Evolutionary conservation across 1,284 basidiomycete genomes (phyloP).

Genomic region (Ustilago sp.): DNA sequence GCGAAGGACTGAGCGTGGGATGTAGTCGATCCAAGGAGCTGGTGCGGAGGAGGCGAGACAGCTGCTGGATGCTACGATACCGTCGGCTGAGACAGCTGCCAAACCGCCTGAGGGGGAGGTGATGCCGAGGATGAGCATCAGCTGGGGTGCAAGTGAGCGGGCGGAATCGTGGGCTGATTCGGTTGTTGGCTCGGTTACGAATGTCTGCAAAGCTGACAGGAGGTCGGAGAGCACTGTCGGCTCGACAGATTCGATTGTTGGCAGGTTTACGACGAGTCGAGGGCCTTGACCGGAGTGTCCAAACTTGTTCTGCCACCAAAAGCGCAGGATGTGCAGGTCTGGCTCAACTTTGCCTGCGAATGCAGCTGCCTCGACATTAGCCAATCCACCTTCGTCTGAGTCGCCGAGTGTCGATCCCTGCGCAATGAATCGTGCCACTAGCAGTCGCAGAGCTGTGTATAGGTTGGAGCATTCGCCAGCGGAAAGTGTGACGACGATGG

Average conservation of each 20-base stretch:
- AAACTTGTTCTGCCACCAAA: conserved; percentile 39
- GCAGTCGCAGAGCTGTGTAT: conserved; percentile 38
- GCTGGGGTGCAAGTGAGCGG: conserved; percentile 13
- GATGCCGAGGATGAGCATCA: conserved; percentile 48
- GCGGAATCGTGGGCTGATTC: neutral
- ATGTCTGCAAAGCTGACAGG: conserved; percentile 43
- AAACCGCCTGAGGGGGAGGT: conserved; percentile 47
- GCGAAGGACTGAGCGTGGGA: conserved; percentile 40
- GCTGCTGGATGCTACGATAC: conserved; percentile 19
- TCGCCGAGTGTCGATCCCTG: conserved; percentile 19
- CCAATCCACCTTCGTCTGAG: neutral
- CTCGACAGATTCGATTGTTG: conserved; percentile 44
- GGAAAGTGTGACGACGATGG: conserved; percentile 47
- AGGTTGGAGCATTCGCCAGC: conserved; percentile 47
- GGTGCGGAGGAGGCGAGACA: conserved; percentile 33
- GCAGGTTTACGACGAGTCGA: conserved; percentile 37
- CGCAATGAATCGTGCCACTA: conserved; percentile 50
- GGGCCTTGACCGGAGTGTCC: neutral
- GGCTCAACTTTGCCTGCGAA: conserved; percentile 42
- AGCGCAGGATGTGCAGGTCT: conserved; percentile 30
- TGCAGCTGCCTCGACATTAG: conserved; percentile 32
- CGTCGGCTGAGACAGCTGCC: conserved; percentile 20
- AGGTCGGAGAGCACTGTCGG: conserved; percentile 48
- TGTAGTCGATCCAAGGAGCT: conserved; percentile 51
- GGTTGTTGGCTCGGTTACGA: conserved; percentile 26